A percentile compares a stretch with the other conserved stretches of the same genome.
phyloP scores from a whole-genome alignment of 2,329 filamentous ascomycete species.

The Penicillium glabrum region DNA sequence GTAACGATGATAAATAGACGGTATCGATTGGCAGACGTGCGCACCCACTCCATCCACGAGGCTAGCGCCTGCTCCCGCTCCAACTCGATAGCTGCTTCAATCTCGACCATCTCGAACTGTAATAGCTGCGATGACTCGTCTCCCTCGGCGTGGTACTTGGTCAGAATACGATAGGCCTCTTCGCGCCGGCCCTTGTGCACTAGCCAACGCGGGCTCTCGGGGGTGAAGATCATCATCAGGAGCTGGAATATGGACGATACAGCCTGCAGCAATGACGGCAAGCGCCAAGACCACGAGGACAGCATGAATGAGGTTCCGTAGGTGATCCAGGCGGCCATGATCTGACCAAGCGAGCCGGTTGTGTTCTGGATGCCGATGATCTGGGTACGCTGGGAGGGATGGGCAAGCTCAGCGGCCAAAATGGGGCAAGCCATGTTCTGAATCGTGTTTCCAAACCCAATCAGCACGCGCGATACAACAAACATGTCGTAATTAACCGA shows the following conservation, averaged over 20 bases:
- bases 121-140: conserved; percentile 12
- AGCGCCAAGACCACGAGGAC: conserved; percentile 54
- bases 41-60: conserved; percentile 13
- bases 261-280: conserved; percentile 63
- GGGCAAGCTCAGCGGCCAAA: conserved; percentile 25
- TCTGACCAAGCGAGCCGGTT: conserved; percentile 19
- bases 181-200: conserved; percentile 16
- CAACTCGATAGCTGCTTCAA: conserved; percentile 21
- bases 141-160: conserved; percentile 15
- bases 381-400: conserved; percentile 22
- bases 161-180: conserved; percentile 19
- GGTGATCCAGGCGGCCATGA: conserved; percentile 30
- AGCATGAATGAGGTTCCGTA: conserved; percentile 31
- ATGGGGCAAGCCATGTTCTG: conserved; percentile 21
- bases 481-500: conserved; percentile 26
- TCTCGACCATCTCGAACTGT: conserved; percentile 28
- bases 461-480: conserved; percentile 21
- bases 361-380: conserved; percentile 1
- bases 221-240: conserved; percentile 45
- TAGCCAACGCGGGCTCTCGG: conserved; percentile 11
- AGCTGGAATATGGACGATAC: conserved; percentile 49
- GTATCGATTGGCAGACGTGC: conserved; percentile 51
- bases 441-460: conserved; percentile 24
- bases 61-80: conserved; percentile 8
- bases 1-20: conserved; percentile 39